A percentile compares a stretch with the other conserved stretches of the same genome.
Conservation (phyloP, 1,139 yeast species). For the Candida buenavistaensis region DNA sequence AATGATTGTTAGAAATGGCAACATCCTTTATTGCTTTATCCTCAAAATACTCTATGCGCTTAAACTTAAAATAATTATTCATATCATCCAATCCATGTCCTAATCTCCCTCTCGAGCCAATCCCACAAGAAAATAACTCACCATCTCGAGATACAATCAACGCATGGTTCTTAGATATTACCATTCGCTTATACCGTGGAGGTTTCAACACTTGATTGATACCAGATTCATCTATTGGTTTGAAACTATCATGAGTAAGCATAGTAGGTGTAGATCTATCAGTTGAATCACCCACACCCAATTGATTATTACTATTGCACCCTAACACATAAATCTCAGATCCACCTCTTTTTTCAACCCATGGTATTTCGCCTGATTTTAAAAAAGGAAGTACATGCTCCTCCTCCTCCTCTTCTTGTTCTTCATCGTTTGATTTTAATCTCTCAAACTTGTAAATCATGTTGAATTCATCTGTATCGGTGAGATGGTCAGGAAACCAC, state of each 20-base stretch:
- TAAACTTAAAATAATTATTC: conserved; percentile 39
- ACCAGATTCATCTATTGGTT: too few relatives aligned
- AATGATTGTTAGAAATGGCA: conserved; percentile 66
- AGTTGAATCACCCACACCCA: conserved; percentile 70
- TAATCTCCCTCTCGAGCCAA: conserved; percentile 69
- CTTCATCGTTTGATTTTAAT: conserved; percentile 5
- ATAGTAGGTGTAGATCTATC: conserved; percentile 46
- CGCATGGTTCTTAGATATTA: conserved; percentile 68
- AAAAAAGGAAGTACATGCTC: conserved; percentile 9
- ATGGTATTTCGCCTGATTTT: conserved; percentile 23
- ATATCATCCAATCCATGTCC: conserved; percentile 51
- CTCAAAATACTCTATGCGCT: conserved; percentile 28
- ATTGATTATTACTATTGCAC: conserved; percentile 59
- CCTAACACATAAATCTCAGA: conserved; percentile 67
- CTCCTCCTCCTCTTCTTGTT: neutral
- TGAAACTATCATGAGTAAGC: conserved; percentile 25
- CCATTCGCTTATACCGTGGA: conserved; percentile 47
- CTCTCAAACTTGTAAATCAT: conserved; percentile 23
- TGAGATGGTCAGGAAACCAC: conserved; percentile 48
- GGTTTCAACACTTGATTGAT: conserved; percentile 21
- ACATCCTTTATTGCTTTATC: conserved; percentile 33
- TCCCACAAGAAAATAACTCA: conserved; percentile 61
- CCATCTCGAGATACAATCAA: conserved; percentile 57
- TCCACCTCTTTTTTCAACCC: conserved; percentile 50
- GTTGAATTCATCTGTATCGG: conserved; percentile 28